Evolutionary conservation across 1,284 basidiomycete species (phyloP), one percentile per base, ranked within the genome.

Genomic region (Apiotrichum brassicae): DNA sequence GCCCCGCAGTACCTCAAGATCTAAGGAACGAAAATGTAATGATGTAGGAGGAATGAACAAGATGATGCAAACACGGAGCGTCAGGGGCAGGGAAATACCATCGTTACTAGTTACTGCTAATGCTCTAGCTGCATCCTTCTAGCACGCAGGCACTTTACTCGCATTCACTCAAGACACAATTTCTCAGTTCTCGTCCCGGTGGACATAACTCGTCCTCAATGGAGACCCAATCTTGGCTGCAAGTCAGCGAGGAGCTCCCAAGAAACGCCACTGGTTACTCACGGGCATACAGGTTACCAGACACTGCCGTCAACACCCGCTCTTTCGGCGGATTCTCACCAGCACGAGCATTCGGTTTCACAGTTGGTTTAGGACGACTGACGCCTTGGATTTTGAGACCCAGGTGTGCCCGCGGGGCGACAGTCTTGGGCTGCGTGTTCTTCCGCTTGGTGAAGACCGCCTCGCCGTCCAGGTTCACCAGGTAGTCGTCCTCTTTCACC

Each of bases 401-500:
- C 11, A 3, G 36, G 28, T 30, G 6, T 38, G 33, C 13, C 33
- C 11, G 16, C 12, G 33, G n/a, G 13, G 28, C 14, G 14, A 40
- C 24, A 6, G 16, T n/a, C 48, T 62, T 62, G 39, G 58, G 73
- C 57, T 74, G 75, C 80, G 88, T 84, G 8, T 85, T 80, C 48
- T 78, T 78, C 19, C 81, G 76, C 35, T 78, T 74, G 58, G 79
- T 79, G 30, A 84, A 82, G 22, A 87, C 76, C 51, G 83, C 83
- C 48, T 82, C 77, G 37, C 78, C 75, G 22, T 81, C 82, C 2
- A 89, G 73, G 59, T 89, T 81, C 43, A 94, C 79, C 20, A 79
- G 63, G 66, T 82, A 89, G 28, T 75, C 76, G 3, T 74, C 71
- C 64, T 93, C 90, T 8, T 83, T 82, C 2, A 86, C 79, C 37